A percentile compares a stretch with the other conserved stretches of the same genome.
Evolutionary conservation across 108 stramenopile genomes (phyloP).

Genomic region (Conticribra weissflogii): DNA sequence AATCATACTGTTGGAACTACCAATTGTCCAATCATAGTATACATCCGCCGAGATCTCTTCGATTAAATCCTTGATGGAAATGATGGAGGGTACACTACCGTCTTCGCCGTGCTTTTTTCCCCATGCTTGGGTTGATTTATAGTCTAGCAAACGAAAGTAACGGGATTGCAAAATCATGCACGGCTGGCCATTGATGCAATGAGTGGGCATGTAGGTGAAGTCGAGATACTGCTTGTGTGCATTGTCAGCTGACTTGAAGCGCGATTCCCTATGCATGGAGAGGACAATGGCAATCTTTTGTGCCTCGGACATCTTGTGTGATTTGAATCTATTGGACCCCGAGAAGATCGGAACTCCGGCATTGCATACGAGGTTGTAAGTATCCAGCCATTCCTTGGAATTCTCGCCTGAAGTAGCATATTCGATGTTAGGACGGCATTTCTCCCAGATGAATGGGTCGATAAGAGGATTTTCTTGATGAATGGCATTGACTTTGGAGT

Average conservation of each 20-base stretch:
- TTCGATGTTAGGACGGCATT: slow-evolving; percentile 20
- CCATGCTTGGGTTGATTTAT: neutral
- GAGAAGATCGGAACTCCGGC: slow-evolving; percentile 17
- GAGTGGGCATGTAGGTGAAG: slow-evolving; percentile 32
- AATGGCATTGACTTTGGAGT: slow-evolving; percentile 12
- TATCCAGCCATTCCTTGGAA: slow-evolving; percentile 14
- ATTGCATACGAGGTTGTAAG: slow-evolving; percentile 28
- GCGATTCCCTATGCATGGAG: slow-evolving; percentile 15
- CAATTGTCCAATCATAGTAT: slow-evolving; percentile 16
- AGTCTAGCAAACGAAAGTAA: slow-evolving; percentile 29
- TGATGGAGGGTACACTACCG: too few species aligned
- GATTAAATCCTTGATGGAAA: slow-evolving; percentile 11
- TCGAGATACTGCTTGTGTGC: slow-evolving; percentile 9
- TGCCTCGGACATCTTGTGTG: slow-evolving; percentile 13
- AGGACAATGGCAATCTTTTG: slow-evolving; percentile 29
- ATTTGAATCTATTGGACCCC: neutral
- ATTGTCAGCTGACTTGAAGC: neutral
- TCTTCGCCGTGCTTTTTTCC: too few species aligned
- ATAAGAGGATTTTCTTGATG: slow-evolving; percentile 36
- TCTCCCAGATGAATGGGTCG: slow-evolving; percentile 22
- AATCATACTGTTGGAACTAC: slow-evolving; percentile 6
- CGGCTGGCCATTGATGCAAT: slow-evolving; percentile 41
- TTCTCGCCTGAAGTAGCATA: neutral
- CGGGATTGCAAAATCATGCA: slow-evolving; percentile 41
- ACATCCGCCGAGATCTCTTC: slow-evolving; percentile 23